Evolutionary conservation across 2,329 filamentous ascomycete species (phyloP).

Genomic region (Dissoconium aciculare): DNA sequence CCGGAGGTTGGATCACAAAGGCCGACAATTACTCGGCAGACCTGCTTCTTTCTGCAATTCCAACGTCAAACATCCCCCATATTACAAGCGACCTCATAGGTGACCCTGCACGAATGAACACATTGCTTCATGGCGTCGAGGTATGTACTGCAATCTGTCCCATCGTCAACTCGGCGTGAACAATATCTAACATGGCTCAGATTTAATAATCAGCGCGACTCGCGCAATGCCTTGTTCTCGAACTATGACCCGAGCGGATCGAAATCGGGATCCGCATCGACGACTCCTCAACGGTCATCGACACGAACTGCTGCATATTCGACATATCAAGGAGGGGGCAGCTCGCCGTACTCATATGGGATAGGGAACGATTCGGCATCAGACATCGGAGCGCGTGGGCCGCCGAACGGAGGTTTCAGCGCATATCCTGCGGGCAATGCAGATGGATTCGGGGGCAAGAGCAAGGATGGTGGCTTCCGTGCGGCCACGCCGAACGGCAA

Average conservation of each 20-base stretch:
- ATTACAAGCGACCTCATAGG: no score
- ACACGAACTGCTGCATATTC: slow-evolving; percentile 14
- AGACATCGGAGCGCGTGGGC: slow-evolving; percentile 9
- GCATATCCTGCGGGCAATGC: slow-evolving; percentile 19
- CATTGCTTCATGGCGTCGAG: slow-evolving; percentile 6
- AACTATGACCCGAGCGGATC: slow-evolving; percentile 23
- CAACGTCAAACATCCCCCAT: no score
- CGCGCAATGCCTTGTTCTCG: slow-evolving; percentile 28
- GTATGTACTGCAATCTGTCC: slow-evolving; percentile 1
- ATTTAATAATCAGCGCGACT: slow-evolving; percentile 25
- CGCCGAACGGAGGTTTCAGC: slow-evolving; percentile 12
- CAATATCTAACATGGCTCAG: slow-evolving; percentile 6
- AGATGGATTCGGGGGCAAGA: slow-evolving; percentile 9
- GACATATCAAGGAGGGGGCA: slow-evolving; percentile 12
- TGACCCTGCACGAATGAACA: no score
- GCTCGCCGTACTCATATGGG: slow-evolving; percentile 11
- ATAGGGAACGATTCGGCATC: slow-evolving; percentile 8
- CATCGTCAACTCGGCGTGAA: not conserved
- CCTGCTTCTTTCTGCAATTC: not conserved
- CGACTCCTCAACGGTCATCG: slow-evolving; percentile 9
- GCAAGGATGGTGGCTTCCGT: slow-evolving; percentile 21
- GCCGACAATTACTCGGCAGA: not conserved
- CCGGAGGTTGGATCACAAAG: not conserved
- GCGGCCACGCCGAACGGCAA: slow-evolving; percentile 39
- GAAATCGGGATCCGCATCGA: slow-evolving; percentile 16